phyloP scores from a whole-genome alignment of 1,284 basidiomycete species.

The Microbotryum lychnidis-dioicae region DNA sequence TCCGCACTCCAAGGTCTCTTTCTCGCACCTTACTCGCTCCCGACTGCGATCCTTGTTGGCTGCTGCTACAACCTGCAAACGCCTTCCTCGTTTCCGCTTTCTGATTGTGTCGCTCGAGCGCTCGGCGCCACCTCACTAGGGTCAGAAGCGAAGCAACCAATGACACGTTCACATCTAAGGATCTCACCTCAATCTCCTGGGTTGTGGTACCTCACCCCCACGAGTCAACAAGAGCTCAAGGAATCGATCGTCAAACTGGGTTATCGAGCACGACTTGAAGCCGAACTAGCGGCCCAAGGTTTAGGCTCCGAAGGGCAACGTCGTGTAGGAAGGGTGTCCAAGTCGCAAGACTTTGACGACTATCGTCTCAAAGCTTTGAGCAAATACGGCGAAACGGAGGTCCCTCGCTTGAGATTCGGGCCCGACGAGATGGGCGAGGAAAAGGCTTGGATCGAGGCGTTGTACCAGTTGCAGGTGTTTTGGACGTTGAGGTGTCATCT shows the following conservation, averaged over 20 bases:
- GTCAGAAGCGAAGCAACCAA: not conserved
- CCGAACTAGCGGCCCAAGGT: conserved; percentile 11
- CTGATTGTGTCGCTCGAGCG: conserved; percentile 1
- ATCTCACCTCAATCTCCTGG: conserved; percentile 26
- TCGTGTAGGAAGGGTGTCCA: conserved; percentile 18
- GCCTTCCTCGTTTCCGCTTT: conserved; percentile 14
- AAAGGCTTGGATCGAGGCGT: conserved; percentile 7
- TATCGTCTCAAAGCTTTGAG: conserved; percentile 16
- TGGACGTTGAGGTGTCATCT: conserved; percentile 26
- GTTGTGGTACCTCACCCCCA: conserved; percentile 16
- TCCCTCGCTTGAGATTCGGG: conserved; percentile 8
- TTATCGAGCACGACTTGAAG: conserved; percentile 22
- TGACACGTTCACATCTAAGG: conserved; percentile 20
- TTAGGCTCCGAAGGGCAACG: conserved; percentile 4
- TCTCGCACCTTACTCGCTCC: not conserved
- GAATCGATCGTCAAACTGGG: conserved; percentile 22
- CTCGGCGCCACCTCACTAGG: not conserved
- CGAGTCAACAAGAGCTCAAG: not conserved
- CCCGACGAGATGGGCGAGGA: not conserved
- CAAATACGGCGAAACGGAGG: not conserved
- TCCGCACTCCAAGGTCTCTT: conserved; percentile 19
- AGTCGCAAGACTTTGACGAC: conserved; percentile 5
- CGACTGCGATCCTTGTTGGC: conserved; percentile 14
- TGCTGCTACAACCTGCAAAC: conserved; percentile 31
- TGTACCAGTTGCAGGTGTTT: conserved; percentile 18